These are phyloP conservation scores for Diaporthe australafricana DNA, from an alignment of 2,329 filamentous ascomycete species.

Conservation along the genomic window DNA sequence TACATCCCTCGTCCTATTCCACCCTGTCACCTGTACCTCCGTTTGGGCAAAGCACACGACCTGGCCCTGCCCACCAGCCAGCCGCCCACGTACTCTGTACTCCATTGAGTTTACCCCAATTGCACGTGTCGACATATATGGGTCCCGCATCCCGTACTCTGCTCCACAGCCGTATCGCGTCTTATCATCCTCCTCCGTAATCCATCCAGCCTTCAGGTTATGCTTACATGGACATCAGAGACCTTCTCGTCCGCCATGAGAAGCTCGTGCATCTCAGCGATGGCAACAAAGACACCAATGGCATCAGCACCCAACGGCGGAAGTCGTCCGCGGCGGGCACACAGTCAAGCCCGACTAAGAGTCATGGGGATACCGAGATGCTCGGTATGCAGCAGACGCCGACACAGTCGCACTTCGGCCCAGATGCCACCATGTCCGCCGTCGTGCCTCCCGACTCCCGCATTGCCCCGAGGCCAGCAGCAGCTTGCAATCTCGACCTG, in stretches of 20 bases:
- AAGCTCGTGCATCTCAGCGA: slow-evolving; percentile 74
- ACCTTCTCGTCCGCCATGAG: slow-evolving; percentile 72
- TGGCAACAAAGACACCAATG: slow-evolving; percentile 61
- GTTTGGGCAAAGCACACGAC: slow-evolving; percentile 3
- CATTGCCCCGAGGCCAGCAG: slow-evolving; percentile 55
- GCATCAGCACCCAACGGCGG: slow-evolving; percentile 49
- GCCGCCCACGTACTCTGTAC: slow-evolving; percentile 14
- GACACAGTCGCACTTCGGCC: slow-evolving; percentile 52
- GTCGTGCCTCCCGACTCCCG: slow-evolving; percentile 60
- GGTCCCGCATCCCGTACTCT: slow-evolving; percentile 20
- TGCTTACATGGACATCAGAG: slow-evolving; percentile 73
- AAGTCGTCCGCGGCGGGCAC: slow-evolving; percentile 62
- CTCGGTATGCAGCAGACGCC: slow-evolving; percentile 54
- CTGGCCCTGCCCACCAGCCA: slow-evolving; percentile 20
- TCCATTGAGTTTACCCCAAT: slow-evolving; percentile 25
- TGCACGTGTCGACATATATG: slow-evolving; percentile 27
- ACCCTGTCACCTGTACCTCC: neutral
- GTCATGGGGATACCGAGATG: slow-evolving; percentile 59
- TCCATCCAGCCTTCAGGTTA: slow-evolving; percentile 41
- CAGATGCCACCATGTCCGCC: slow-evolving; percentile 53
- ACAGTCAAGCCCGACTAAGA: slow-evolving; percentile 60
- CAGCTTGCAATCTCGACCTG: slow-evolving; percentile 68
- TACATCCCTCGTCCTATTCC: slow-evolving; percentile 38
- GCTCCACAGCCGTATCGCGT: slow-evolving; percentile 28
- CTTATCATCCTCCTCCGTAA: slow-evolving; percentile 35